A percentile compares a stretch with the other conserved stretches of the same genome.
These are phyloP conservation scores for Trametes gibbosa DNA, from an alignment of 768 basidiomycete genomes.

Conservation along the genomic window DNA sequence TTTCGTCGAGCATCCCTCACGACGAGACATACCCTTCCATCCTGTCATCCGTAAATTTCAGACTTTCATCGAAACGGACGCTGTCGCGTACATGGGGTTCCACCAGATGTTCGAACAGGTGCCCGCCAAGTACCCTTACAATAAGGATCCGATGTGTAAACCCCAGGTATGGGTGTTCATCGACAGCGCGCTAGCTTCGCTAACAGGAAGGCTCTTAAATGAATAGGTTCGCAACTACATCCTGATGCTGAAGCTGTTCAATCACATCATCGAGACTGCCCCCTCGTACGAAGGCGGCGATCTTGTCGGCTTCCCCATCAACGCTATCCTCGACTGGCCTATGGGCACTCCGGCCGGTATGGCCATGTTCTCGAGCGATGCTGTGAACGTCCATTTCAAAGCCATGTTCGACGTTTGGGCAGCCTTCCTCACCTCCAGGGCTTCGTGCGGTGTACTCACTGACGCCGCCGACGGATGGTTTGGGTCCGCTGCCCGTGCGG, in stretches of 20 bases:
- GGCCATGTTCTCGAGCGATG: conserved; percentile 37
- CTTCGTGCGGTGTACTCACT: conserved; percentile 43
- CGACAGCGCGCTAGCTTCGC: no score
- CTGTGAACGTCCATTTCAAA: conserved; percentile 47
- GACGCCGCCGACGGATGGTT: conserved; percentile 48
- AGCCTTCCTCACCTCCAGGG: conserved; percentile 41
- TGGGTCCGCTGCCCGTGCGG: conserved; percentile 32
- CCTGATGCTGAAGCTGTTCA: conserved; percentile 39
- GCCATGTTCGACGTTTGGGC: conserved; percentile 51
- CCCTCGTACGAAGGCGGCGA: conserved; percentile 40
- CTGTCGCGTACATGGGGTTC: conserved; percentile 35
- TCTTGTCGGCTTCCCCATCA: conserved; percentile 47
- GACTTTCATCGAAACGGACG: conserved; percentile 20
- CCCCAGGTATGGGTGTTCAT: neutral
- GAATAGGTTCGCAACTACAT: conserved; percentile 41
- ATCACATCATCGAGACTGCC: conserved; percentile 42
- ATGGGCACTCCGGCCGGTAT: conserved; percentile 39
- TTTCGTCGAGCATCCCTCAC: conserved; percentile 5
- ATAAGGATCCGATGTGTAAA: conserved; percentile 8
- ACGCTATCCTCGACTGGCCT: conserved; percentile 42
- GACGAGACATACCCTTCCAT: conserved; percentile 6
- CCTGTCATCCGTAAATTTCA: conserved; percentile 29
- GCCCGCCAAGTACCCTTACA: conserved; percentile 12
- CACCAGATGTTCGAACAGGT: conserved; percentile 36
- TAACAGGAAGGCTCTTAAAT: neutral